Evolutionary conservation across 2,329 filamentous ascomycete species (phyloP).

Genomic region (Cordyceps farinosa): DNA sequence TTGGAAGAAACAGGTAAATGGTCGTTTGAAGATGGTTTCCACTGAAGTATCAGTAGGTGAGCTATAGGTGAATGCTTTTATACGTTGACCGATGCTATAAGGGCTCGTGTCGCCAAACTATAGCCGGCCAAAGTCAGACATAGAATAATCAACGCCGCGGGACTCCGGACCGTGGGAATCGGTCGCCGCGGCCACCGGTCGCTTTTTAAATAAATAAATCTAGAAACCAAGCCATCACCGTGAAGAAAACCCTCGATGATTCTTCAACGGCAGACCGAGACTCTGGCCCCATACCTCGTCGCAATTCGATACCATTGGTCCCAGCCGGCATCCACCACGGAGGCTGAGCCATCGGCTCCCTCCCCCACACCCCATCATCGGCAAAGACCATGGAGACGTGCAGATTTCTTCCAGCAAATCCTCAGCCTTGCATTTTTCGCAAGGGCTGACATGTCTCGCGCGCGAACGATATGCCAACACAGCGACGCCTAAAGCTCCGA

Average conservation of each 20-base stretch:
- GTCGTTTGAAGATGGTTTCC: background rate
- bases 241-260: background rate
- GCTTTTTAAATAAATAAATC: background rate
- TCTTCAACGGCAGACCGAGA: background rate
- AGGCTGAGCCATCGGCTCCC: background rate
- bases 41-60: background rate
- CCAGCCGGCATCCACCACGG: background rate
- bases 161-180: background rate
- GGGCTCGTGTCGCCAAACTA: background rate
- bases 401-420: background rate
- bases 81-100: background rate
- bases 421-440: background rate
- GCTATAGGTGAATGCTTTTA: background rate
- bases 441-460: background rate
- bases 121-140: background rate
- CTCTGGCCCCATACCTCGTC: background rate
- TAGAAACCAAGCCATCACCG: background rate
- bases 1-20: background rate
- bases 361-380: background rate
- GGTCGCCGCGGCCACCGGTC: slow-evolving; percentile 1
- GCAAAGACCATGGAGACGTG: background rate
- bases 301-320: slow-evolving; percentile 9
- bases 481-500: slow-evolving; percentile 11
- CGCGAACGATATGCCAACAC: background rate
- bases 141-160: background rate